Evolutionary conservation across 495 filamentous ascomycete species (phyloP).

Genomic region (Melanomma pulvis-pyrius): DNA sequence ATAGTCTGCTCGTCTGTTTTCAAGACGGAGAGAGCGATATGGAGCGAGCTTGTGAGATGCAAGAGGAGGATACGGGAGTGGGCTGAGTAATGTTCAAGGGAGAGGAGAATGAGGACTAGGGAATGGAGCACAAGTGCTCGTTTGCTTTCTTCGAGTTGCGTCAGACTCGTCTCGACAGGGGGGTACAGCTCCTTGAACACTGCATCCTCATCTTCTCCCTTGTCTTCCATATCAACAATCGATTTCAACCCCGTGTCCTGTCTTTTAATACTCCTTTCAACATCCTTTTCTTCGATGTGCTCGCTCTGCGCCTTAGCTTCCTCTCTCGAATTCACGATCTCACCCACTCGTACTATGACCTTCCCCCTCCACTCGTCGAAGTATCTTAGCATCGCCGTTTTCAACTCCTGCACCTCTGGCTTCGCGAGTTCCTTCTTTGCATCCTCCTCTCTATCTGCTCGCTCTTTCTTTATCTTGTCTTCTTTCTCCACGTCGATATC

Average conservation of each 20-base stretch:
- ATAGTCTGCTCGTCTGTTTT: constrained; percentile 51
- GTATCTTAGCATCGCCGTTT: constrained; percentile 53
- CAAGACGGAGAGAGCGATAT: constrained; percentile 39
- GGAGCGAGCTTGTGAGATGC: constrained; percentile 42
- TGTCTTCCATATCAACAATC: constrained; percentile 28
- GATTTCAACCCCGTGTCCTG: constrained; percentile 19
- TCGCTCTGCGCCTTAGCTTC: constrained; percentile 42
- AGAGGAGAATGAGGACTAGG: constrained; percentile 44
- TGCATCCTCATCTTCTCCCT: constrained; percentile 34
- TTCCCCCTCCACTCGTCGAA: constrained; percentile 68
- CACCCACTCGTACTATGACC: constrained; percentile 64
- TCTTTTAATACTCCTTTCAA: constrained; percentile 13
- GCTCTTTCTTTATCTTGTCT: constrained; percentile 29
- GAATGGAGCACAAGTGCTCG: constrained; percentile 45
- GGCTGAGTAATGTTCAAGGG: constrained; percentile 46
- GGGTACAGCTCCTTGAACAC: constrained; percentile 43
- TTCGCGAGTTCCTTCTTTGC: constrained; percentile 42
- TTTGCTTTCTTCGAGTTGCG: constrained; percentile 37
- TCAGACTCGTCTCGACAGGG: constrained; percentile 38
- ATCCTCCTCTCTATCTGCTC: constrained; percentile 26
- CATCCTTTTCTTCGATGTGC: constrained; percentile 20
- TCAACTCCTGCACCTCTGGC: constrained; percentile 42
- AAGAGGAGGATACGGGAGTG: constrained; percentile 48
- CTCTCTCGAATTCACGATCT: constrained; percentile 64
- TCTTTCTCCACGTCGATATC: constrained; percentile 32